Percentiles rank a stretch among this genome's conserved stretches.
phyloP scores from a whole-genome alignment of 2,329 filamentous ascomycete genomes.

The Fusarium mexicanum region DNA sequence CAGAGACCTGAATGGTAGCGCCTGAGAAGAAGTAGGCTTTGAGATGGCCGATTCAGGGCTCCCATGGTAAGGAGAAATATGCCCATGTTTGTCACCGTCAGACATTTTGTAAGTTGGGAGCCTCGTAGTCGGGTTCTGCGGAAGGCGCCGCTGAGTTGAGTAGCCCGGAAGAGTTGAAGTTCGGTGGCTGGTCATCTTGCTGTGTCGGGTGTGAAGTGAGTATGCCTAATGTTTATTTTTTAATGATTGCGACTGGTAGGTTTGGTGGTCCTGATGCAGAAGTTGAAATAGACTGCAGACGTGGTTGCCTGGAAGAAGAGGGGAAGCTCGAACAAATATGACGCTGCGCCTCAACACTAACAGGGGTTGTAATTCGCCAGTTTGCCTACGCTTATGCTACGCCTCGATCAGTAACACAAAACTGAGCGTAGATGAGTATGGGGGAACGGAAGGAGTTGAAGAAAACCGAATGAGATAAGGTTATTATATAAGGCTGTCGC shows the following conservation, averaged over 20 bases:
- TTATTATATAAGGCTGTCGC: too few relatives aligned
- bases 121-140: not conserved
- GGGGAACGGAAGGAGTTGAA: too few relatives aligned
- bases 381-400: accelerated
- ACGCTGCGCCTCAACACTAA: not conserved
- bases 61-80: too few relatives aligned
- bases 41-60: too few relatives aligned
- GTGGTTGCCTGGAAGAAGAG: not conserved
- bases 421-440: too few relatives aligned
- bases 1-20: accelerated
- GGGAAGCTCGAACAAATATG: not conserved
- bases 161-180: not conserved
- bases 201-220: accelerated
- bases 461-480: too few relatives aligned
- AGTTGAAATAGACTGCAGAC: too few relatives aligned
- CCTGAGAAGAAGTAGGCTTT: not conserved
- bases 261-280: not conserved
- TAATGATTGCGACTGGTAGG: too few relatives aligned
- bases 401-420: not conserved
- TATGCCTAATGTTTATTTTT: accelerated
- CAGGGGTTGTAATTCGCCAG: not conserved
- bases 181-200: not conserved
- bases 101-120: not conserved
- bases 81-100: not conserved
- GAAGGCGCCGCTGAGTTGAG: not conserved